Conservation (phyloP, 352 stramenopile species). For the Phytophthora idaei region DNA sequence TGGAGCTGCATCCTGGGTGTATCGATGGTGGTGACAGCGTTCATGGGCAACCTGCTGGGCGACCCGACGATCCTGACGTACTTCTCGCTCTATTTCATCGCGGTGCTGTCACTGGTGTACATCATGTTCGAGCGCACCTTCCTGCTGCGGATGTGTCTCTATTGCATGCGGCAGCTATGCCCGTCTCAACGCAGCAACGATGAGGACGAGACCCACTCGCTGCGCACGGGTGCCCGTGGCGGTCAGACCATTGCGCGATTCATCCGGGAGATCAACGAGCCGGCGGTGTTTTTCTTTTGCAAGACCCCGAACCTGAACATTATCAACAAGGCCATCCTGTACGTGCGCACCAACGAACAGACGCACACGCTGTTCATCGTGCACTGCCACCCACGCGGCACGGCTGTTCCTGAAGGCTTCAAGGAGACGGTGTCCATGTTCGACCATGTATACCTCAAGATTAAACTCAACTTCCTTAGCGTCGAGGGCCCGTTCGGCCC, state of each 20-base stretch:
- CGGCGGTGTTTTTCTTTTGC: slow-evolving; percentile 94
- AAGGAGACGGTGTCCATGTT: slow-evolving; percentile 91
- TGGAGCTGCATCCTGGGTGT: slow-evolving; percentile 86
- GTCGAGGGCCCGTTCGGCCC: slow-evolving; percentile 89
- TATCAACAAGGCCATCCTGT: slow-evolving; percentile 96
- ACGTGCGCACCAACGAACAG: slow-evolving; percentile 95
- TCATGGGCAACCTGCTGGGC: slow-evolving; percentile 85
- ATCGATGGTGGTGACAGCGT: slow-evolving; percentile 81
- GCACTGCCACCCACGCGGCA: slow-evolving; percentile 84
- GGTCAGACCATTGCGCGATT: slow-evolving; percentile 86
- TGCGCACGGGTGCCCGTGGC: slow-evolving; percentile 78
- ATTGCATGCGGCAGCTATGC: slow-evolving; percentile 77
- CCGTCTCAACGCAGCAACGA: slow-evolving; percentile 58
- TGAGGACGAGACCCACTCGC: slow-evolving; percentile 50
- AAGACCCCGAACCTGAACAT: slow-evolving; percentile 93
- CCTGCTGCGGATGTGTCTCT: slow-evolving; percentile 82
- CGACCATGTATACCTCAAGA: slow-evolving; percentile 95
- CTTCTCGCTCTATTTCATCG: slow-evolving; percentile 90
- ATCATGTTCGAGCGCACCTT: slow-evolving; percentile 92
- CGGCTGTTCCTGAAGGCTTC: slow-evolving; percentile 65
- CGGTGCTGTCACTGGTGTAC: slow-evolving; percentile 79
- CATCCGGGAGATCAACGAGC: slow-evolving; percentile 89
- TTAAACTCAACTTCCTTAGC: slow-evolving; percentile 93
- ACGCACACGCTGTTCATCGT: slow-evolving; percentile 92
- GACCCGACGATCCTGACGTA: slow-evolving; percentile 89